phyloP scores from a whole-genome alignment of 805 yeast species.

The Ogataea nakhonphanomensis region DNA sequence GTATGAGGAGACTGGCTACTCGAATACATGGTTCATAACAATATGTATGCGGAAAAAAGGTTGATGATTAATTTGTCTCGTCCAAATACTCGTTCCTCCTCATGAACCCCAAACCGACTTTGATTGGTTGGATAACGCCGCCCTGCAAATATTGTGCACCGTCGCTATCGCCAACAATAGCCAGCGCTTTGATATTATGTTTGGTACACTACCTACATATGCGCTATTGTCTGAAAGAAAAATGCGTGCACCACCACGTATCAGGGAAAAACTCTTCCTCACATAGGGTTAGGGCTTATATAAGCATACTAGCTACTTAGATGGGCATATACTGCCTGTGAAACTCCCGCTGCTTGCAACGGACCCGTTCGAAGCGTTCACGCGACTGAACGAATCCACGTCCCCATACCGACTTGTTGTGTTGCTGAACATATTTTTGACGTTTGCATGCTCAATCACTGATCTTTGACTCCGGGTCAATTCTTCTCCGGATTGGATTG shows the following conservation, averaged over 20 bases:
- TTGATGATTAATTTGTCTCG: constrained; percentile 2
- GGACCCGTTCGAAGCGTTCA: constrained; percentile 18
- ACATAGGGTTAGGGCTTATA: background rate
- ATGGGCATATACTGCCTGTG: constrained; percentile 15
- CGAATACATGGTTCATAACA: constrained; percentile 13
- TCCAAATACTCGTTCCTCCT: constrained; percentile 6
- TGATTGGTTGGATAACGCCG: constrained; percentile 18
- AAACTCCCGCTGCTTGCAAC: constrained; percentile 20
- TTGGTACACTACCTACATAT: too few relatives aligned
- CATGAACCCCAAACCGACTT: background rate
- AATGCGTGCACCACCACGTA: background rate
- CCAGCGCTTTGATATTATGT: background rate
- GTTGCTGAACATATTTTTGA: constrained; percentile 19
- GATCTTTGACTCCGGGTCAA: constrained; percentile 16
- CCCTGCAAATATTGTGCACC: constrained; percentile 5
- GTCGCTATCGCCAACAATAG: constrained; percentile 3
- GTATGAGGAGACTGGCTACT: constrained; percentile 12
- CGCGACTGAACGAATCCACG: constrained; percentile 16
- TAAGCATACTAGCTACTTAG: constrained; percentile 3
- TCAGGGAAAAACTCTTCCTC: background rate
- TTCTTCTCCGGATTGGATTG: constrained; percentile 23
- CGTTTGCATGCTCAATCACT: constrained; percentile 21
- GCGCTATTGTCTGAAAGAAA: too few relatives aligned
- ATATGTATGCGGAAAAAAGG: background rate
- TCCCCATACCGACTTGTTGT: constrained; percentile 23